A percentile compares a stretch with the other conserved stretches of the same genome.
Conservation (phyloP, 129 eudicot genomes). For the Ambrosia trifida region DNA sequence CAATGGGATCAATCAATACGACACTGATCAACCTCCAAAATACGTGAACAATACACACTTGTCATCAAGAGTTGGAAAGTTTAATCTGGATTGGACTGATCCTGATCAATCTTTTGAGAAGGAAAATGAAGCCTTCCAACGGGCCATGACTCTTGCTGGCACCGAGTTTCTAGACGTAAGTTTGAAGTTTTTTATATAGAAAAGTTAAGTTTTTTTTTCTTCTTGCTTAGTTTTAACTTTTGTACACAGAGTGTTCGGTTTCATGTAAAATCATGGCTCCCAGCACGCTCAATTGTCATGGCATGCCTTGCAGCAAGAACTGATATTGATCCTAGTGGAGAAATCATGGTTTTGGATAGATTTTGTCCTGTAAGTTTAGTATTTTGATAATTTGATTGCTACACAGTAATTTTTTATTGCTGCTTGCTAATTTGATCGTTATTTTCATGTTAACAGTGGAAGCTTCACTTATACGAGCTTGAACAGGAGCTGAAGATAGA, state of each 20-base stretch:
- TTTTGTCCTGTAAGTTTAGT: constrained; percentile 62
- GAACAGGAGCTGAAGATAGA: constrained; percentile 87
- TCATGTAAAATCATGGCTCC: constrained; percentile 90
- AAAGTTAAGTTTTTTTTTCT: not conserved
- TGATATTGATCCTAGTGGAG: constrained; percentile 77
- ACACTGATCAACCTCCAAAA: constrained; percentile 80
- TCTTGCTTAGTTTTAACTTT: constrained; percentile 2
- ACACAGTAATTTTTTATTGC: not conserved
- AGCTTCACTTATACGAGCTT: constrained; percentile 90
- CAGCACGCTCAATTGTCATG: constrained; percentile 89
- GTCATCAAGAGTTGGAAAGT: constrained; percentile 88
- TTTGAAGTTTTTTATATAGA: not conserved
- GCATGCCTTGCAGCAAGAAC: constrained; percentile 69
- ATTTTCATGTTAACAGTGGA: constrained; percentile 57
- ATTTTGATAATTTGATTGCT: constrained; percentile 11
- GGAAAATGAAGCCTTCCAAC: constrained; percentile 79
- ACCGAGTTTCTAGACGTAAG: constrained; percentile 85
- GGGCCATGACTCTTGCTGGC: constrained; percentile 88
- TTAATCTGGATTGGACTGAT: constrained; percentile 86
- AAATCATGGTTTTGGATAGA: constrained; percentile 72
- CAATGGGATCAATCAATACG: constrained; percentile 90
- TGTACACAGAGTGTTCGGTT: constrained; percentile 59
- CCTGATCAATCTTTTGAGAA: constrained; percentile 89
- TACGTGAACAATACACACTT: constrained; percentile 82
- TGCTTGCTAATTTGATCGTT: constrained; percentile 3